Conservation (phyloP, 768 basidiomycete genomes). For the Kwoniella botswanensis region DNA sequence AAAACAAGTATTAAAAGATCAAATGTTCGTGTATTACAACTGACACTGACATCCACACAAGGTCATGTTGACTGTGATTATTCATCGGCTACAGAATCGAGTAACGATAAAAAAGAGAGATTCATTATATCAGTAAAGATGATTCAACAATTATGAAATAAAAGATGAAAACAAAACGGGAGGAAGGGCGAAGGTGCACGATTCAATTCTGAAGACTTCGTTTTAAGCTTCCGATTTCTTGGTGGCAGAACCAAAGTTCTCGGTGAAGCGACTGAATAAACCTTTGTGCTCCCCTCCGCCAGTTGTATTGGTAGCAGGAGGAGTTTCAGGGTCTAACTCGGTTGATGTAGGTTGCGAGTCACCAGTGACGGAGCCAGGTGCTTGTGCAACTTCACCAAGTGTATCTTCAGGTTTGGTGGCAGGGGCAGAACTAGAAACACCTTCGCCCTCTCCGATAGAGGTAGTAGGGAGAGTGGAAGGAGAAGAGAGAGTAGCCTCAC, state of each 20-base stretch:
- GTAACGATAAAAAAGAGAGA: not conserved
- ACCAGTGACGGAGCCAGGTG: constrained; percentile 33
- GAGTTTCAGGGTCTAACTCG: constrained; percentile 33
- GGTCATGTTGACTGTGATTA: constrained; percentile 2
- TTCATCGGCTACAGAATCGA: constrained; percentile 16
- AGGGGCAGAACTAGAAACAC: constrained; percentile 6
- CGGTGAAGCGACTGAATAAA: constrained; percentile 47
- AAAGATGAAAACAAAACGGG: not conserved
- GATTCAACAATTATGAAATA: not conserved
- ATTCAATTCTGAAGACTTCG: not conserved
- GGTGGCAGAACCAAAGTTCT: constrained; percentile 22
- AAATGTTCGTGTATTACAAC: constrained; percentile 5
- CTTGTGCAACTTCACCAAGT: constrained; percentile 45
- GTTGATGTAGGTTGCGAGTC: constrained; percentile 29
- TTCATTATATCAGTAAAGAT: not conserved
- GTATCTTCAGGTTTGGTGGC: constrained; percentile 29
- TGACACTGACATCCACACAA: not conserved
- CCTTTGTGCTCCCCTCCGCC: constrained; percentile 24
- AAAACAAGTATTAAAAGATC: not conserved
- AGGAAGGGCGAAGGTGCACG: constrained; percentile 4
- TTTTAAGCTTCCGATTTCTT: constrained; percentile 1
- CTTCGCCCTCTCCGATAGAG: constrained; percentile 9
- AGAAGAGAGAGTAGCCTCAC: constrained; percentile 50
- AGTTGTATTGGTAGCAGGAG: constrained; percentile 15
- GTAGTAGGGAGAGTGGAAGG: constrained; percentile 25